phyloP scores from a whole-genome alignment of 495 filamentous ascomycete genomes.

The Penicillium angulare region DNA sequence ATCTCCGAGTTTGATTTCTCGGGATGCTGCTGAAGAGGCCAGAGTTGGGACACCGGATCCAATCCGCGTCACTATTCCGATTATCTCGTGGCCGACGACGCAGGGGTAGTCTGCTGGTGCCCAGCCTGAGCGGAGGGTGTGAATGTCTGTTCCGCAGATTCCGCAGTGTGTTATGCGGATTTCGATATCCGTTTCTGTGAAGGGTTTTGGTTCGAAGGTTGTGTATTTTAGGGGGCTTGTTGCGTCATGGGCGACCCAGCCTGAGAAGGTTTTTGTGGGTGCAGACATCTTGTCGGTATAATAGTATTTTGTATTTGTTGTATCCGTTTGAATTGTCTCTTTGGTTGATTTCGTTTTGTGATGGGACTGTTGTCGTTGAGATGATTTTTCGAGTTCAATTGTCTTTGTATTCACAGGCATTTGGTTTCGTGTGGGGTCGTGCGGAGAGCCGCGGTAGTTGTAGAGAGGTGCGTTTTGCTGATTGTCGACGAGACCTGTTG shows the following conservation, averaged over 20 bases:
- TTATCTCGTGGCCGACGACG: constrained; percentile 82
- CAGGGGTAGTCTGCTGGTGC: constrained; percentile 66
- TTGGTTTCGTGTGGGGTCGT: constrained; percentile 7
- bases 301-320: background rate
- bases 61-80: constrained; percentile 70
- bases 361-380: background rate
- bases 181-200: constrained; percentile 70
- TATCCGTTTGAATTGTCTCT: no score
- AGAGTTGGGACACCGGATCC: constrained; percentile 43
- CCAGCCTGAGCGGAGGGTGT: constrained; percentile 76
- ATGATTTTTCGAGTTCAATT: no score
- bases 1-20: constrained; percentile 68
- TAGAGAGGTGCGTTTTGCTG: no score
- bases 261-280: constrained; percentile 59
- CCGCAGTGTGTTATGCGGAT: constrained; percentile 71
- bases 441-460: background rate
- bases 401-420: no score
- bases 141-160: constrained; percentile 77
- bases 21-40: constrained; percentile 48
- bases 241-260: constrained; percentile 74
- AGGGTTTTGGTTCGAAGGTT: constrained; percentile 74
- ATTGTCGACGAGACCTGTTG: no score
- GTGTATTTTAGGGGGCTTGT: constrained; percentile 71
- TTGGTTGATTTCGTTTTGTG: background rate
- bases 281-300: constrained; percentile 10